phyloP scores from a whole-genome alignment of 1,284 basidiomycete genomes.

The Austropuccinia psidii region DNA sequence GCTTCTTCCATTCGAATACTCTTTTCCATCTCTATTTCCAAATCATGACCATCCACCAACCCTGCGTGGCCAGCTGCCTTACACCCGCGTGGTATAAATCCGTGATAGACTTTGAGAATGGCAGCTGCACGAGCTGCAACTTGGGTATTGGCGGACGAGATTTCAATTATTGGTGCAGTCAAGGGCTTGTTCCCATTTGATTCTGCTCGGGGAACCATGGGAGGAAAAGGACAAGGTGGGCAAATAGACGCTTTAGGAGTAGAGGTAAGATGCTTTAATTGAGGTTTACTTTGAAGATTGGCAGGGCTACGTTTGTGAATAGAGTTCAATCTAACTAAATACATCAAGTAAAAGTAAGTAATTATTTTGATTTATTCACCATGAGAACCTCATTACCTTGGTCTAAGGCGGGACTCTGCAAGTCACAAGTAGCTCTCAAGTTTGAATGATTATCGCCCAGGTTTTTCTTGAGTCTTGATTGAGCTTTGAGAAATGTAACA shows the following conservation, averaged over 20 bases:
- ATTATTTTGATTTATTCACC: too few relatives aligned
- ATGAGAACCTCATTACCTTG: too few relatives aligned
- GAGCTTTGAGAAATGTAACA: too few relatives aligned
- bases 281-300: neutral
- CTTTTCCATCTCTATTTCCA: constrained; percentile 23
- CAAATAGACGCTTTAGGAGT: neutral
- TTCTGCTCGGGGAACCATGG: neutral
- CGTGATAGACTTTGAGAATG: constrained; percentile 60
- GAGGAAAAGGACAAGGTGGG: neutral
- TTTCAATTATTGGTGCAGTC: constrained; percentile 56
- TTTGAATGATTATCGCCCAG: too few relatives aligned
- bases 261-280: neutral
- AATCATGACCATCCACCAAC: neutral
- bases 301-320: too few relatives aligned
- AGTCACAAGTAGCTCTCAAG: too few relatives aligned
- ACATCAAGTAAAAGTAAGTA: too few relatives aligned
- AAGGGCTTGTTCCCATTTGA: neutral
- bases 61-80: constrained; percentile 2
- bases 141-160: constrained; percentile 67
- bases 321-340: too few relatives aligned
- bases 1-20: constrained; percentile 15
- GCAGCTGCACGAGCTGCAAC: constrained; percentile 82
- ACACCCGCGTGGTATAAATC: constrained; percentile 28
- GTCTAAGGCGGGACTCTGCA: too few relatives aligned
- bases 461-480: too few relatives aligned